phyloP scores from a whole-genome alignment of 345 rosid species.

The Citrus inodora region DNA sequence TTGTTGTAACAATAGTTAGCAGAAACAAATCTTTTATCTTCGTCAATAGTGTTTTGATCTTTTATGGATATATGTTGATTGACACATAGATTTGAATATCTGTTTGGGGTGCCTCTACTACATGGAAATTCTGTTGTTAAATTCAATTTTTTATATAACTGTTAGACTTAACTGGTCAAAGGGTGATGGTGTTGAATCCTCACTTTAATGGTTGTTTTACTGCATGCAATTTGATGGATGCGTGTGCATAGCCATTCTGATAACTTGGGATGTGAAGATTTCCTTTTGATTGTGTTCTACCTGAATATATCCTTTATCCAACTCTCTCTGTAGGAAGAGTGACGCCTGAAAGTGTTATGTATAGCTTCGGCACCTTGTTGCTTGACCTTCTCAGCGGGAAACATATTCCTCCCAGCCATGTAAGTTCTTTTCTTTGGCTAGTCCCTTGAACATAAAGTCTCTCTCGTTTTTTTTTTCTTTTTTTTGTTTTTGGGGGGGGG shows the following conservation, averaged over 20 bases:
- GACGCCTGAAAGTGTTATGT: constrained; percentile 82
- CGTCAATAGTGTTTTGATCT: neutral
- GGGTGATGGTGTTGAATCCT: neutral
- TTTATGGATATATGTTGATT: neutral
- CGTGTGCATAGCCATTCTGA: neutral
- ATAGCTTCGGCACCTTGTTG: constrained; percentile 90
- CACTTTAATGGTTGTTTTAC: neutral
- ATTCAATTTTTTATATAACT: neutral
- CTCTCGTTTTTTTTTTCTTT: rapidly evolving
- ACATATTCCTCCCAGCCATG: constrained; percentile 97
- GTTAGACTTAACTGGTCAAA: neutral
- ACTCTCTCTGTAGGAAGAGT: constrained; percentile 60
- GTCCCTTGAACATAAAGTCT: neutral
- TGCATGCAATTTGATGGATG: neutral
- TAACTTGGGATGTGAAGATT: neutral
- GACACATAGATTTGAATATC: neutral
- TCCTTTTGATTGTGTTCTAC: neutral
- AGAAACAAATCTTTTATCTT: neutral
- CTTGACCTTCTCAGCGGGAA: constrained; percentile 93
- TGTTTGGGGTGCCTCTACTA: neutral
- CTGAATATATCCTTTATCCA: neutral
- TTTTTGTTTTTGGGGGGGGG: too few species aligned
- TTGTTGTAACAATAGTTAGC: neutral
- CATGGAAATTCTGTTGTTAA: neutral
- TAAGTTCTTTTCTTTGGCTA: constrained; percentile 33